A percentile compares a stretch with the other conserved stretches of the same genome.
Evolutionary conservation across 108 stramenopile species (phyloP).

Genomic region (Chaetoceros tenuissimus): DNA sequence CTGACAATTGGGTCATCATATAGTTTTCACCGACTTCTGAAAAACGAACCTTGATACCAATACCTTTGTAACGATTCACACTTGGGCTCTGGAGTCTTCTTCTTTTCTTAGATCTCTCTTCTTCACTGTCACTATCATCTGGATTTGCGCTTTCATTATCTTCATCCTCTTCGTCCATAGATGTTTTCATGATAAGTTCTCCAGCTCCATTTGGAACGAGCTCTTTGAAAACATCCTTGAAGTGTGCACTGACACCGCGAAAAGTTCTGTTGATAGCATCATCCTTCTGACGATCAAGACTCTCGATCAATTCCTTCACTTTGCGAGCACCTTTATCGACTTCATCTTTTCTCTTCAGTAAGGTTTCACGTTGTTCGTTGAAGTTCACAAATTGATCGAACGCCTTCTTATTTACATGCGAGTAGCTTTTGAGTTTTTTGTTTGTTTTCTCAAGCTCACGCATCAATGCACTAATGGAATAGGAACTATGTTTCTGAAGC

Average conservation of each 20-base stretch:
- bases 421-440: conserved; percentile 91
- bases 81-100: conserved; percentile 46
- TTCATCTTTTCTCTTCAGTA: conserved; percentile 87
- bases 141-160: too few species aligned
- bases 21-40: conserved; percentile 83
- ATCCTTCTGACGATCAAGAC: conserved; percentile 95
- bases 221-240: conserved; percentile 95
- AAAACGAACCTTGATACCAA: conserved; percentile 91
- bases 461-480: conserved; percentile 75
- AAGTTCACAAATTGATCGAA: conserved; percentile 98
- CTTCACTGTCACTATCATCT: conserved; percentile 37
- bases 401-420: conserved; percentile 99
- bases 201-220: conserved; percentile 94
- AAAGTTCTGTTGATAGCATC: conserved; percentile 99
- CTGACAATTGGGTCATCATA: conserved; percentile 91
- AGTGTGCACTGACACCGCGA: conserved; percentile 93
- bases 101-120: conserved; percentile 14
- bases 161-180: conserved; percentile 59
- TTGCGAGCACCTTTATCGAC: conserved; percentile 83
- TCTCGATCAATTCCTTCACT: conserved; percentile 90
- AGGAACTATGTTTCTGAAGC: conserved; percentile 56
- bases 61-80: conserved; percentile 82
- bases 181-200: conserved; percentile 87
- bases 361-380: conserved; percentile 86
- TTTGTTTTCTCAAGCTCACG: conserved; percentile 78